phyloP scores from a whole-genome alignment of 768 basidiomycete genomes.

The Tephrocybe sp. region DNA sequence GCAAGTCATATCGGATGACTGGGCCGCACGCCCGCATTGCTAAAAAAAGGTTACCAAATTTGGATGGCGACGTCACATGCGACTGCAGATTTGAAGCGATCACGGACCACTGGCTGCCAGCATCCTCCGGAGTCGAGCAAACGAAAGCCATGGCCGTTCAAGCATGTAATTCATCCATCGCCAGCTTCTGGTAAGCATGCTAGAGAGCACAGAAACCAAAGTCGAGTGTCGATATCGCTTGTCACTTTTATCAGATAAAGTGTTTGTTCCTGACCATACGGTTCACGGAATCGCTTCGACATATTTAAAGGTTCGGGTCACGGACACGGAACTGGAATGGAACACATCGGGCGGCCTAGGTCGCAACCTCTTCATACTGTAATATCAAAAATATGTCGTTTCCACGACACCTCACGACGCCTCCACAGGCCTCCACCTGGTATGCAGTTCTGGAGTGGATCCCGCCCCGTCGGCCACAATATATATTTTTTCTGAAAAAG shows the following conservation, averaged over 20 bases:
- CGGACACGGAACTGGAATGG: neutral
- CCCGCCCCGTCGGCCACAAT: too few species aligned
- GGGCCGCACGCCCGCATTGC: conserved; percentile 1
- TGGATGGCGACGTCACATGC: conserved; percentile 6
- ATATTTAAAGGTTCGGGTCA: neutral
- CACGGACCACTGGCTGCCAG: neutral
- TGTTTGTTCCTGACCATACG: neutral
- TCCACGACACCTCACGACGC: too few species aligned
- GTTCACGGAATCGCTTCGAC: neutral
- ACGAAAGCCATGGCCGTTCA: too few species aligned
- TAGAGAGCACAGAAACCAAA: too few species aligned
- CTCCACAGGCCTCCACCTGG: too few species aligned
- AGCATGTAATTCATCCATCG: too few species aligned
- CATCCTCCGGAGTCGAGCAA: too few species aligned
- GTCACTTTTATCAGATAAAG: neutral
- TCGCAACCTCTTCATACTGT: neutral
- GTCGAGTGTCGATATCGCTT: neutral
- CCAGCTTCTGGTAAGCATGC: too few species aligned
- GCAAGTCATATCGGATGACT: neutral
- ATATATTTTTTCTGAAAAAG: too few species aligned
- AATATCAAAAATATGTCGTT: neutral
- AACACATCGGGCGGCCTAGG: neutral
- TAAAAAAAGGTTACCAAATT: neutral
- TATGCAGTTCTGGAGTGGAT: too few species aligned
- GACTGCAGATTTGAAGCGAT: neutral